Evolutionary conservation across 2,329 filamentous ascomycete genomes (phyloP), one percentile per base, ranked within the genome.

Genomic region (Amphichorda felina): DNA sequence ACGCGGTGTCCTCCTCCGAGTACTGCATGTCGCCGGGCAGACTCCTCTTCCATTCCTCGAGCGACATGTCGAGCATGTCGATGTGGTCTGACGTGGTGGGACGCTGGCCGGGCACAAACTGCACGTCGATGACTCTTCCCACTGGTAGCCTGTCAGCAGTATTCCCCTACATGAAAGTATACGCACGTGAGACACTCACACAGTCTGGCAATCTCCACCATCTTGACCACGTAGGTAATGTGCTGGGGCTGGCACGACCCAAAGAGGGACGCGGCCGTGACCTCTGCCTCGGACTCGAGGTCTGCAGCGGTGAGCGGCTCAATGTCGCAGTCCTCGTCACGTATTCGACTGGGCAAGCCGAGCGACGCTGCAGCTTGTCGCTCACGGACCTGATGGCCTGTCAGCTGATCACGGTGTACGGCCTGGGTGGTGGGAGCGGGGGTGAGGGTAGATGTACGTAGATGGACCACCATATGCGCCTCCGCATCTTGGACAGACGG

Each of bases 391-490:
- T 59, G 13, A 1, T 8, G 7, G 16, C 25, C 3, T 13, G 34
- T 45, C 19, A 43, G 41, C 28, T 24, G 3, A 21, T 13, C n/a
- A 39, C 3, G 7, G 28, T 27, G 21, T 19, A 33, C 18, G 16
- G 36, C 28, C 28, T 31, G 13, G 33, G 30, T 18, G 11, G 8
- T 4, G 25, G n/a, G 13, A 10, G 5, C 24, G 10, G 11, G 4
- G 25, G 11, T n/a, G 15, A 21, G 15, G 19, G n/a, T 6, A 37
- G 11, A 8, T 66, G 53, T 32, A 68, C 56, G 36, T 72, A 71
- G 7, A 71, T 59, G 5, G 66, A 64, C 68, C 68, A 72, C 66
- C 68, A 72, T 6, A 72, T 61, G 5, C 67, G 47, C 38, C 63
- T 59, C 43, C 64, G 60, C 24, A 70, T 41, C 6, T 17, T 19